Evolutionary conservation across 2,329 filamentous ascomycete species (phyloP).

Genomic region (Trichoderma guizhouense): DNA sequence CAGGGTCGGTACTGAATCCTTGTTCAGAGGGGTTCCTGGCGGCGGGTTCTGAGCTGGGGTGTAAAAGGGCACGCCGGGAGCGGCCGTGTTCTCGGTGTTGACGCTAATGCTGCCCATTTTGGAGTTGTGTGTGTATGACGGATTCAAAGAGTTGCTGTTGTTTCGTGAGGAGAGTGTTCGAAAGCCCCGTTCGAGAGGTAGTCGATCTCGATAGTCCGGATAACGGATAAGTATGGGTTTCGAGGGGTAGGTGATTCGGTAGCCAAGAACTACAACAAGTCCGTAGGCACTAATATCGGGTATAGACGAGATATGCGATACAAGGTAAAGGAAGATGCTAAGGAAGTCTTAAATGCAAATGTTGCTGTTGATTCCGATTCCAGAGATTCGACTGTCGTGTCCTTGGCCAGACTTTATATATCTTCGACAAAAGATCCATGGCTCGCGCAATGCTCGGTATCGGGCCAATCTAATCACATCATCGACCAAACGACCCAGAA

Average conservation of each 20-base stretch:
- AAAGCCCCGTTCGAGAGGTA: background rate
- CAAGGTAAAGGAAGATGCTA: background rate
- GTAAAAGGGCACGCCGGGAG: constrained; percentile 48
- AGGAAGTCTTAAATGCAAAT: background rate
- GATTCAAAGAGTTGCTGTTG: too few relatives aligned
- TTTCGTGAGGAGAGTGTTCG: background rate
- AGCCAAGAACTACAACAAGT: too few relatives aligned
- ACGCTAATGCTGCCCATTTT: constrained; percentile 18
- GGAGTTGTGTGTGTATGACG: background rate
- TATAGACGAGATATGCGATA: background rate
- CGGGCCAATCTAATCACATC: background rate
- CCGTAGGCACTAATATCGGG: too few relatives aligned
- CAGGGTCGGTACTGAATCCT: constrained; percentile 46
- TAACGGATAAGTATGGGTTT: too few relatives aligned
- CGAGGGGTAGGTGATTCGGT: too few relatives aligned
- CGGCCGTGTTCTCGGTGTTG: constrained; percentile 36
- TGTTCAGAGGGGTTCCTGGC: constrained; percentile 45
- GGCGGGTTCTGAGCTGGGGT: constrained; percentile 53
- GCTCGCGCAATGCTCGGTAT: background rate
- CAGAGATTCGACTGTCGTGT: background rate
- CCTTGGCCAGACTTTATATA: background rate
- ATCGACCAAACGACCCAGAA: background rate
- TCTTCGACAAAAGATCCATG: background rate
- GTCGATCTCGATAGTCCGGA: background rate
- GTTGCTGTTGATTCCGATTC: background rate